Percentiles rank a stretch among this genome's conserved stretches.
phyloP scores from a whole-genome alignment of 768 basidiomycete genomes.

The Butyriboletus loyo region DNA sequence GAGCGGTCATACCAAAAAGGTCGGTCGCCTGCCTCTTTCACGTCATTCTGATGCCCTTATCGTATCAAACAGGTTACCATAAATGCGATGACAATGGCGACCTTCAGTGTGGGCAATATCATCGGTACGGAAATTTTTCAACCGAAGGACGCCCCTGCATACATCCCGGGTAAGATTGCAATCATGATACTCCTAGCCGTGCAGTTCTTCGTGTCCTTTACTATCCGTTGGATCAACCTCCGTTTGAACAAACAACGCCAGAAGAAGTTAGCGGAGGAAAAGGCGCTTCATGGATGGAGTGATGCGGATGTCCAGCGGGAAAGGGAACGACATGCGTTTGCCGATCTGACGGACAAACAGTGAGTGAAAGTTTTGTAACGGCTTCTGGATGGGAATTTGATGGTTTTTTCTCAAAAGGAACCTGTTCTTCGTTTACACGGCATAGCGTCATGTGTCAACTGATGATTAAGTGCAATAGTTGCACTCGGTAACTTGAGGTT shows the following conservation, averaged over 20 bases:
- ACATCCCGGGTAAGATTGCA: conserved; percentile 65
- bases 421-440: conserved; percentile 56
- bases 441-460: conserved; percentile 26
- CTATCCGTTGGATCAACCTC: conserved; percentile 54
- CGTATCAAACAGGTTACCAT: conserved; percentile 44
- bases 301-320: conserved; percentile 56
- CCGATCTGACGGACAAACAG: conserved; percentile 64
- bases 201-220: conserved; percentile 46
- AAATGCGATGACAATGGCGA: conserved; percentile 55
- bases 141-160: conserved; percentile 56
- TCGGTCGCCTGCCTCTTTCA: background rate
- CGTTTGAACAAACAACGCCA: conserved; percentile 50
- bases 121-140: conserved; percentile 63
- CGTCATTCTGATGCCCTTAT: background rate
- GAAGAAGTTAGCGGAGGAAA: conserved; percentile 41
- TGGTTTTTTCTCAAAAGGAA: conserved; percentile 39
- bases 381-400: background rate
- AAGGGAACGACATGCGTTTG: conserved; percentile 58
- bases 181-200: conserved; percentile 58
- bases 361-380: conserved; percentile 29
- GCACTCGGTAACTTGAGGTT: background rate
- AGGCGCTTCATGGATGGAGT: conserved; percentile 50
- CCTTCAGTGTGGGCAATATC: conserved; percentile 58
- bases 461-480: background rate
- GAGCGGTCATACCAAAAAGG: conserved; percentile 65